phyloP scores from a whole-genome alignment of 257 asterid species.

The Cynanchum wilfordii region DNA sequence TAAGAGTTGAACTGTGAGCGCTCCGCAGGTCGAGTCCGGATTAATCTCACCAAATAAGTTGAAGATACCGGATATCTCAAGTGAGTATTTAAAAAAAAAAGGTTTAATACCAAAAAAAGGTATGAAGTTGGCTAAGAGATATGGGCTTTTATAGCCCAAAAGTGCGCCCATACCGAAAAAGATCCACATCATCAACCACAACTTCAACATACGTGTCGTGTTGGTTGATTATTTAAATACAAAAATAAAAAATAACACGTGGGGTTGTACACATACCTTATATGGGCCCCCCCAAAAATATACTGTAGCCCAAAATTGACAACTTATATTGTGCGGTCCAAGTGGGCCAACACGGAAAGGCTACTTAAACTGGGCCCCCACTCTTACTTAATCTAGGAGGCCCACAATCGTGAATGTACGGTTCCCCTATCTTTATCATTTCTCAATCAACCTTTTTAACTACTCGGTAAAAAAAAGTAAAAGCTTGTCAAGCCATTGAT shows the following conservation, averaged over 20 bases:
- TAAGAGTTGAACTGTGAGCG: no score
- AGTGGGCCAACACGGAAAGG: conserved; percentile 23
- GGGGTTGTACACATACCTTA: neutral
- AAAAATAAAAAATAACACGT: neutral
- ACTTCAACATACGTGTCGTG: conserved; percentile 10
- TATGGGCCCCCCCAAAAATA: neutral
- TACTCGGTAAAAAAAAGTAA: no score
- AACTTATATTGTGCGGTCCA: neutral
- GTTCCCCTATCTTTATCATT: conserved; percentile 12
- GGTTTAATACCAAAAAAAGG: no score
- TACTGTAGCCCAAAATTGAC: conserved; percentile 8
- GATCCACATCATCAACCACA: neutral
- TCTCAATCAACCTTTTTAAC: neutral
- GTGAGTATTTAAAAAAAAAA: no score
- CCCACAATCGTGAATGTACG: conserved; percentile 8
- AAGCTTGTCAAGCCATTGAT: no score
- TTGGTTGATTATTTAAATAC: conserved; percentile 1
- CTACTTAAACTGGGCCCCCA: neutral
- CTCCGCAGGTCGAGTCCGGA: no score
- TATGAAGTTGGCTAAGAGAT: neutral
- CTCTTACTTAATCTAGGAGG: neutral
- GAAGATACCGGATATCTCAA: no score
- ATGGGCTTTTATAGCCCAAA: neutral
- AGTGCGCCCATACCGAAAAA: neutral
- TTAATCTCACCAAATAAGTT: no score